These are phyloP conservation scores for Biscutella laevigata DNA, from an alignment of 441 rosid species.

Conservation along the genomic window DNA sequence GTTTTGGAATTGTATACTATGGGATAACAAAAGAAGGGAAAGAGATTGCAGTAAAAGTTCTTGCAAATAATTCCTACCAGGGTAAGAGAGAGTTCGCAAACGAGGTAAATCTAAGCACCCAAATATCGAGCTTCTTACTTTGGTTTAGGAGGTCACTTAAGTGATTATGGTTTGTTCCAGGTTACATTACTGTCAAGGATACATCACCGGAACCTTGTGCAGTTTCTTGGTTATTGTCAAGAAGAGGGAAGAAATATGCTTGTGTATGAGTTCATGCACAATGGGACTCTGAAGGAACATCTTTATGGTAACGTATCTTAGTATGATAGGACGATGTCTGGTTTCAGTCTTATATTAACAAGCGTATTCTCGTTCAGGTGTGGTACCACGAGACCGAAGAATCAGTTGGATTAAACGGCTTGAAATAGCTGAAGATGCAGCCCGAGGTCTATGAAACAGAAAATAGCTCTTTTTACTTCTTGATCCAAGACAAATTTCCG, in stretches of 20 bases:
- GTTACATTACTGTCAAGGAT: slow-evolving; percentile 92
- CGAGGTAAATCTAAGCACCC: slow-evolving; percentile 43
- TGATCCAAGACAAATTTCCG: not conserved
- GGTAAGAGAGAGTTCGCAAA: slow-evolving; percentile 89
- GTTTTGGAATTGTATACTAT: slow-evolving; percentile 86
- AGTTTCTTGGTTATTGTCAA: slow-evolving; percentile 96
- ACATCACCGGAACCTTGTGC: slow-evolving; percentile 92
- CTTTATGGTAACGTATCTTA: slow-evolving; percentile 54
- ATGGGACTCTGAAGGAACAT: slow-evolving; percentile 93
- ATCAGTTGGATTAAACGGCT: slow-evolving; percentile 88
- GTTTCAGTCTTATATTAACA: not conserved
- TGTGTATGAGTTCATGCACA: slow-evolving; percentile 90
- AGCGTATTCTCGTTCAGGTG: slow-evolving; percentile 29
- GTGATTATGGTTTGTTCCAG: slow-evolving; percentile 30
- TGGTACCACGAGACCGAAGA: slow-evolving; percentile 45
- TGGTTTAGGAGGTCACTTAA: not conserved
- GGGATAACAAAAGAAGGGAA: slow-evolving; percentile 76
- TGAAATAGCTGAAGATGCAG: slow-evolving; percentile 94
- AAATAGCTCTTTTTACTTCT: no score
- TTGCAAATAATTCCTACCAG: slow-evolving; percentile 69
- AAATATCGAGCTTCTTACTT: not conserved
- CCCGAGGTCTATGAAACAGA: slow-evolving; percentile 61
- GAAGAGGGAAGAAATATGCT: slow-evolving; percentile 80
- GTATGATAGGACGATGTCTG: not conserved
- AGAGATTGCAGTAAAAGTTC: slow-evolving; percentile 92